These are phyloP conservation scores for Calocybe cyanea DNA, from an alignment of 768 basidiomycete genomes.

Conservation along the genomic window DNA sequence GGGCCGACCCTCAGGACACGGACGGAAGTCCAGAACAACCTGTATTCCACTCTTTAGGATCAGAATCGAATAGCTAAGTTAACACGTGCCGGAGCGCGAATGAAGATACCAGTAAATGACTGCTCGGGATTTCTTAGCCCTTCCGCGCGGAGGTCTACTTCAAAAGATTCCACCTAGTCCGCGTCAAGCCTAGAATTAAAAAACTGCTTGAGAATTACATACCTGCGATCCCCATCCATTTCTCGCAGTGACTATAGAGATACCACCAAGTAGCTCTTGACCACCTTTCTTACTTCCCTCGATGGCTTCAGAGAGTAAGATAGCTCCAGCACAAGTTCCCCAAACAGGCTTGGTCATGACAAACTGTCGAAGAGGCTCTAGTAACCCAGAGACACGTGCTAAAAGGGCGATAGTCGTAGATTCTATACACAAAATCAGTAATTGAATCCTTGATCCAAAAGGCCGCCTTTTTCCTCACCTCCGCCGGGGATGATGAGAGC, in stretches of 20 bases:
- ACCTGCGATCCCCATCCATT: constrained; percentile 97
- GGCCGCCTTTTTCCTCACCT: constrained; percentile 39
- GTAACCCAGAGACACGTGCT: constrained; percentile 67
- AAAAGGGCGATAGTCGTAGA: constrained; percentile 88
- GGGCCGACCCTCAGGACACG: constrained; percentile 45
- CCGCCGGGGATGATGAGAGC: constrained; percentile 94
- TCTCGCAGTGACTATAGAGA: constrained; percentile 75
- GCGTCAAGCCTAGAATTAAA: no score
- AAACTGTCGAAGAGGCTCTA: constrained; percentile 77
- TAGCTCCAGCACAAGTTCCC: constrained; percentile 97
- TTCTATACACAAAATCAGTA: constrained; percentile 42
- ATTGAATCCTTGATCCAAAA: not conserved
- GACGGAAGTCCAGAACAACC: constrained; percentile 59
- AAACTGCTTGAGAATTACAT: constrained; percentile 13
- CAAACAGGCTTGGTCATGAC: constrained; percentile 74
- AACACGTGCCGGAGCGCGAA: constrained; percentile 79
- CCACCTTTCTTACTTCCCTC: constrained; percentile 82
- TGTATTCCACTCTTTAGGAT: constrained; percentile 23
- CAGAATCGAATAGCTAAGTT: not conserved
- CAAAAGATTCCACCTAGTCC: constrained; percentile 83
- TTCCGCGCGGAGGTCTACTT: constrained; percentile 64
- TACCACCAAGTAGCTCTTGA: constrained; percentile 79
- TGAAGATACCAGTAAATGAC: constrained; percentile 85
- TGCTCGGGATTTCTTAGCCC: constrained; percentile 54
- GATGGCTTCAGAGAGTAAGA: constrained; percentile 72